Conservation (phyloP, 1,139 yeast genomes). For the Lodderomyces elongisporus region DNA sequence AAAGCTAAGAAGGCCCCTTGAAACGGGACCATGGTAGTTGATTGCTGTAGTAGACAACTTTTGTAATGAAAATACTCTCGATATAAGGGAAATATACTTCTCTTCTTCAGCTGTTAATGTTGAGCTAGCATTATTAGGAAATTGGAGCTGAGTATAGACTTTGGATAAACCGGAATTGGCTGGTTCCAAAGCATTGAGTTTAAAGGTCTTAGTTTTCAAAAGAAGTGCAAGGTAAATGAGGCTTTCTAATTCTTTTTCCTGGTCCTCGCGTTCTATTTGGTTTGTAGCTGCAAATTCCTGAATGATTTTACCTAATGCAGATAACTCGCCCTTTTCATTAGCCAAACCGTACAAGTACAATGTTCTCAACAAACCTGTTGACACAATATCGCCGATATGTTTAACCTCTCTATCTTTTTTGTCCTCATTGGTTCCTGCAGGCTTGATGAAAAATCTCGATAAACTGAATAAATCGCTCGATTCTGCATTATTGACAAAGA, state of each 20-base stretch:
- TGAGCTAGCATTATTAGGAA: constrained; percentile 11
- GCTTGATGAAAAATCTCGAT: constrained; percentile 26
- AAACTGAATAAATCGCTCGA: constrained; percentile 26
- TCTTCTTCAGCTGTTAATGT: constrained; percentile 28
- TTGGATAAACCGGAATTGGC: constrained; percentile 31
- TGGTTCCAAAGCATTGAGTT: constrained; percentile 20
- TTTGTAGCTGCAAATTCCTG: constrained; percentile 22
- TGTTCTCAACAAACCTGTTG: constrained; percentile 57
- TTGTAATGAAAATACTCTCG: constrained; percentile 56
- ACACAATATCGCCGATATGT: constrained; percentile 48
- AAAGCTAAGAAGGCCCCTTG: constrained; percentile 57
- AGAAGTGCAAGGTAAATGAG: constrained; percentile 46
- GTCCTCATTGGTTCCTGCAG: constrained; percentile 16
- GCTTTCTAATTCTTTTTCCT: constrained; percentile 22
- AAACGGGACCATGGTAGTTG: constrained; percentile 66
- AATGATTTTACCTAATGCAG: constrained; percentile 56
- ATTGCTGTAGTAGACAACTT: constrained; percentile 51
- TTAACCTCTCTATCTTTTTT: constrained; percentile 22
- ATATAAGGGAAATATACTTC: constrained; percentile 42
- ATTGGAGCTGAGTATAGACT: constrained; percentile 23
- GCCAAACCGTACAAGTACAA: constrained; percentile 55
- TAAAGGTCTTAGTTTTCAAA: constrained; percentile 25
- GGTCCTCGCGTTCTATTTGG: neutral
- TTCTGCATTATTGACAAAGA: constrained; percentile 26
- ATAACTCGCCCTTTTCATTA: constrained; percentile 39